Conservation (phyloP, 208 protist species). For the Acanthamoeba sp. region DNA sequence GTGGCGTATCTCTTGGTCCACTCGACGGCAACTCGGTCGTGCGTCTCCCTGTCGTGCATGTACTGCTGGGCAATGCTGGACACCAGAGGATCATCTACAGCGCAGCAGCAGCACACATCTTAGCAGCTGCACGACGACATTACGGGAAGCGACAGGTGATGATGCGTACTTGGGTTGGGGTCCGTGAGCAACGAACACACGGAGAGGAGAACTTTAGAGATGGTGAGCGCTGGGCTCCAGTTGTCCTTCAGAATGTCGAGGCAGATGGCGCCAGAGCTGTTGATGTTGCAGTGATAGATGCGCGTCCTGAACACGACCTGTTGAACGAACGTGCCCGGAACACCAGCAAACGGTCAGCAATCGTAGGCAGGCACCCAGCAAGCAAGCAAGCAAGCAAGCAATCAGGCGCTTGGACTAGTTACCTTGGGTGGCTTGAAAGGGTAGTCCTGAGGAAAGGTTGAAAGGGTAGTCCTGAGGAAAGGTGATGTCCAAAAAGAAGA, state of each 20-base stretch:
- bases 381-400: too few relatives aligned
- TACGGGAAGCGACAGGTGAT: neutral
- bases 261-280: slow-evolving; percentile 92
- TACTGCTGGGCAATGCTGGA: slow-evolving; percentile 92
- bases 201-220: slow-evolving; percentile 94
- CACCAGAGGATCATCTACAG: slow-evolving; percentile 90
- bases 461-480: too few relatives aligned
- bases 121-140: too few relatives aligned
- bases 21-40: slow-evolving; percentile 81
- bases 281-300: slow-evolving; percentile 95
- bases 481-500: slow-evolving; percentile 93
- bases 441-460: too few relatives aligned
- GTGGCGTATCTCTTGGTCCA: slow-evolving; percentile 79
- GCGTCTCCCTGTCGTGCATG: slow-evolving; percentile 82
- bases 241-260: slow-evolving; percentile 94
- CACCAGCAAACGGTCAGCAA: too few relatives aligned
- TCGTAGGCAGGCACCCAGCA: too few relatives aligned
- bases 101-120: too few relatives aligned
- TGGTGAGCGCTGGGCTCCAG: slow-evolving; percentile 95
- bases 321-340: neutral
- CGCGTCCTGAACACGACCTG: slow-evolving; percentile 90
- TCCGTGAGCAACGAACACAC: slow-evolving; percentile 93
- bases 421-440: slow-evolving; percentile 95
- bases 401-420: too few relatives aligned
- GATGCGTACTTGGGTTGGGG: slow-evolving; percentile 90